Base-by-base conservation (phyloP, 169 alveolate genomes). In the Cryptosporidium canis region DNA sequence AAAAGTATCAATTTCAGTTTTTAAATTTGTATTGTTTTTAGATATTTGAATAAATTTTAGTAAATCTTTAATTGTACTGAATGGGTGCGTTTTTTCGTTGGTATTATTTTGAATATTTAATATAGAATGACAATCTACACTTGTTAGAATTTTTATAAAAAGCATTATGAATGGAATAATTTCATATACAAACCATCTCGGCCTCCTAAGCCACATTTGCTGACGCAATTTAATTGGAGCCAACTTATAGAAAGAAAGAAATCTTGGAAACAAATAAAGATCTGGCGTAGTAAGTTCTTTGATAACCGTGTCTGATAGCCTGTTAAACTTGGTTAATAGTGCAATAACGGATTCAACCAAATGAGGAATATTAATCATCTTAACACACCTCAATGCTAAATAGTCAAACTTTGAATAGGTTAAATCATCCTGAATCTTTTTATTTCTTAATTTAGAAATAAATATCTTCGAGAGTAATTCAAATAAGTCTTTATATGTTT, bases 151-250 rank as follows among this genome's bases (percentile, higher is more conserved):
- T 43, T 61, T 77, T 77, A 39, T 77, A 77, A 55, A 77, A 7
- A 39, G 39, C 61, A 77, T 77, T 12, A 77, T 61, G 18, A 77
- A 58, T n/a, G 87, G 87, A 27, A 61, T 27, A 39, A 77, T 77
- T 21, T 77, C 87, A 55, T 55, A 55, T 35, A 77, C 64, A 41
- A 77, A 77, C 87, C 87, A 77, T 35, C 71, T 45, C 14, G 87
- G 87, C 37, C 87, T 77, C 39, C 66, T 61, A 9, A 77, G 64
- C 87, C 87, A 77, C 72, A 77, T 77, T 58, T 77, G 87, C 37
- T 77, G 87, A 35, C 72, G 70, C 35, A 77, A 63, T n/a, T 77
- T 77, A 29, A 77, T 58, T 24, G 87, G 87, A 43, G 87, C 87
- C 31, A 61, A 37, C 24, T 77, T 77, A 77, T 77, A 77, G 24